Conservation (phyloP, 257 asterid species). For the Petunia axillaris region DNA sequence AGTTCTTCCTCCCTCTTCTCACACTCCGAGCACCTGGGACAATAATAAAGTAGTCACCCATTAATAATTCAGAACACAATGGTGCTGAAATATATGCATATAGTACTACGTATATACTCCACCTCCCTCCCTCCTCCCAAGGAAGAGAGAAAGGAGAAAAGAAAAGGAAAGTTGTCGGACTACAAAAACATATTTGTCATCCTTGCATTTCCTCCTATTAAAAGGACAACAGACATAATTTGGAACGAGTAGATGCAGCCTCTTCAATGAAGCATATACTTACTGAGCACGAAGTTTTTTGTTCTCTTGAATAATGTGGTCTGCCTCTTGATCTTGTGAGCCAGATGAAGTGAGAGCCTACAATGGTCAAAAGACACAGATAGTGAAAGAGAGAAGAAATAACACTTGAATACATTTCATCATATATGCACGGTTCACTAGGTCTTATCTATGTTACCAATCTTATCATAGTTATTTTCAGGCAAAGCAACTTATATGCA, state of each 20-base stretch:
- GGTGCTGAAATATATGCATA: not conserved
- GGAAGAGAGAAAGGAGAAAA: not conserved
- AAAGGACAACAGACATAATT: not conserved
- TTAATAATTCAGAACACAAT: not conserved
- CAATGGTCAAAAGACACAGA: slow-evolving; percentile 45
- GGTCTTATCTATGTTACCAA: not conserved
- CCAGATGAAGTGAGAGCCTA: slow-evolving; percentile 37
- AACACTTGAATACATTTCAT: not conserved
- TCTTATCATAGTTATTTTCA: not conserved
- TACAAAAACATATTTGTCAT: not conserved
- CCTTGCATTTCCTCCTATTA: not conserved
- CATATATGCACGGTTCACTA: not conserved
- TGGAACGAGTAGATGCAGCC: not conserved
- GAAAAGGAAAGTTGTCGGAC: slow-evolving; percentile 16
- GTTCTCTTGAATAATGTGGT: slow-evolving; percentile 55
- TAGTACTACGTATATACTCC: not conserved
- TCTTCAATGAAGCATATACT: slow-evolving; percentile 36
- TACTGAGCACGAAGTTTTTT: slow-evolving; percentile 59
- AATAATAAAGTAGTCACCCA: slow-evolving; percentile 30
- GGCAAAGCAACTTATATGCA: slow-evolving; percentile 18
- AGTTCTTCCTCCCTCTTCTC: slow-evolving; percentile 65
- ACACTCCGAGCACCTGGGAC: slow-evolving; percentile 62
- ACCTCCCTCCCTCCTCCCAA: not conserved
- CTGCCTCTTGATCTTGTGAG: slow-evolving; percentile 47
- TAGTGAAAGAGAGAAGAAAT: slow-evolving; percentile 17